phyloP scores from a whole-genome alignment of 2,329 filamentous ascomycete genomes.

The Microsporum ferrugineum region DNA sequence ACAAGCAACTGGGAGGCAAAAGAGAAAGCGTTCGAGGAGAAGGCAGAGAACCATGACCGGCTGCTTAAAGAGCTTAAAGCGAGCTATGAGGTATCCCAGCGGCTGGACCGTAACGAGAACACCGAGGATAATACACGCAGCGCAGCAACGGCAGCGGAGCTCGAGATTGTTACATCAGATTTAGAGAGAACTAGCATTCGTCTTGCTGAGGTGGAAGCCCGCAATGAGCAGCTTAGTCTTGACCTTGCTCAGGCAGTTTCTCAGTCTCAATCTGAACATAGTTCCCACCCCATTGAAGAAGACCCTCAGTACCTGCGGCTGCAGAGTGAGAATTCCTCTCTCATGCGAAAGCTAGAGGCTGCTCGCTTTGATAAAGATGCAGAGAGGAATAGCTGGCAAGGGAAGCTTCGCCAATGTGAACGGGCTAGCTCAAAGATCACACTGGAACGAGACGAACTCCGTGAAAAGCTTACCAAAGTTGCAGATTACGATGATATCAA shows the following conservation, averaged over 20 bases:
- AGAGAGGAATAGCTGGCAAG: constrained; percentile 64
- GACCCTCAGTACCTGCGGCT: constrained; percentile 81
- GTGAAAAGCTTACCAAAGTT: constrained; percentile 74
- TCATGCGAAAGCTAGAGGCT: constrained; percentile 78
- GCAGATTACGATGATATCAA: constrained; percentile 93
- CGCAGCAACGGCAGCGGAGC: constrained; percentile 71
- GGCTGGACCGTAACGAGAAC: constrained; percentile 62
- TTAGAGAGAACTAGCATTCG: constrained; percentile 78
- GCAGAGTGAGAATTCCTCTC: constrained; percentile 82
- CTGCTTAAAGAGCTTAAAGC: constrained; percentile 90
- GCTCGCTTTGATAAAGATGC: constrained; percentile 72
- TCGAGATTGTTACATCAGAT: constrained; percentile 87
- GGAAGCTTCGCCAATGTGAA: constrained; percentile 65
- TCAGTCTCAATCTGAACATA: constrained; percentile 49
- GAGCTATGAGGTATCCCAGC: constrained; percentile 90
- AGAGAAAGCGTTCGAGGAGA: constrained; percentile 82
- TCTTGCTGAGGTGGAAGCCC: constrained; percentile 79
- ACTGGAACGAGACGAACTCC: constrained; percentile 69
- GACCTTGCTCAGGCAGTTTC: constrained; percentile 85
- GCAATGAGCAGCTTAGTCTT: constrained; percentile 84
- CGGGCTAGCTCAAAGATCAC: constrained; percentile 62
- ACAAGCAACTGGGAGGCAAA: constrained; percentile 93
- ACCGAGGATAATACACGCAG: constrained; percentile 47
- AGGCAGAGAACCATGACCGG: constrained; percentile 85
- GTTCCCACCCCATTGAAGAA: constrained; percentile 60